Evolutionary conservation across 2,329 filamentous ascomycete species (phyloP).

Genomic region (Talaromyces sp.): DNA sequence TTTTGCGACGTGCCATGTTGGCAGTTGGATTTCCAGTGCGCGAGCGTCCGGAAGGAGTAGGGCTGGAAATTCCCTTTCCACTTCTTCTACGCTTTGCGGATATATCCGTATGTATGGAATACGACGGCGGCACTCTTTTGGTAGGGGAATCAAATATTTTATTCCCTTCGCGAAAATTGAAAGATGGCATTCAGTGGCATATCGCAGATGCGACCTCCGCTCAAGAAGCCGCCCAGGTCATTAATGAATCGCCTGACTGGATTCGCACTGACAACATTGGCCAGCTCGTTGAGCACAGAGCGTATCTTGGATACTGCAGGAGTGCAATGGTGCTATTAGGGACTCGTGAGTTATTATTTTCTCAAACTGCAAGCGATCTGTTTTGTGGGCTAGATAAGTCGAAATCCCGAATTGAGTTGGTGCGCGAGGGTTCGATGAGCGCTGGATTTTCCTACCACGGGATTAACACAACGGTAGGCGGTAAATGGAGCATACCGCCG

Average conservation of each 20-base stretch:
- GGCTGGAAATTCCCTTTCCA: slow-evolving; percentile 8
- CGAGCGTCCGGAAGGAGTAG: not conserved
- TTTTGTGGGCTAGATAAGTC: not conserved
- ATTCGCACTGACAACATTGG: not conserved
- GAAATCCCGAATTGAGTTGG: not conserved
- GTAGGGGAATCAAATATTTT: not conserved
- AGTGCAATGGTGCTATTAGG: not conserved
- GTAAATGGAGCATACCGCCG: not conserved
- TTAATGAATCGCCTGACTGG: not conserved
- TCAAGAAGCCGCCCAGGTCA: not conserved
- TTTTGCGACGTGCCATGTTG: not conserved
- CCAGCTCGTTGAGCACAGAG: not conserved
- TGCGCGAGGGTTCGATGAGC: not conserved
- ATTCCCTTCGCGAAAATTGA: not conserved
- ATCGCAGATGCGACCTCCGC: not conserved
- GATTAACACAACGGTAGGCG: not conserved
- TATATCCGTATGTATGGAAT: slow-evolving; percentile 9
- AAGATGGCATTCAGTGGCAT: slow-evolving; percentile 9
- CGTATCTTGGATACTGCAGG: slow-evolving; percentile 8
- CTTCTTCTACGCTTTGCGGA: slow-evolving; percentile 8
- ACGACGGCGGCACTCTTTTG: not conserved
- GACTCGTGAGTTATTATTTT: not conserved
- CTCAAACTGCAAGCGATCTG: not conserved
- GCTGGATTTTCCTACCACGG: not conserved
- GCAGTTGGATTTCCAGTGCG: slow-evolving; percentile 1